Base-by-base conservation (phyloP, 2,329 filamentous ascomycete species). In the Fusarium sp. region DNA sequence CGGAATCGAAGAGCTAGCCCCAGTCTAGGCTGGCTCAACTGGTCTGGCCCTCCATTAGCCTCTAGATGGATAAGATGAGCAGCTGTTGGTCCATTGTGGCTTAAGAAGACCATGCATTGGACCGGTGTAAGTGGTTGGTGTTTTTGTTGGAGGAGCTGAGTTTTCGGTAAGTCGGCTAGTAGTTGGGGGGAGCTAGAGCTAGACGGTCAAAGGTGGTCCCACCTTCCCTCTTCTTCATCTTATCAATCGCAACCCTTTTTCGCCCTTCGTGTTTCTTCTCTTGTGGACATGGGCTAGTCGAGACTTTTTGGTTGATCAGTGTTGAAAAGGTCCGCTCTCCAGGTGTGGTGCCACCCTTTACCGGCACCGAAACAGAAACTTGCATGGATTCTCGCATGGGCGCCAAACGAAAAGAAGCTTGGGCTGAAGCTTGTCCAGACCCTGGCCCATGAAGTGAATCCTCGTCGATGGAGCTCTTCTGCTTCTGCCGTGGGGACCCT, bases 231-330 rank as follows among this genome's bases (percentile, higher is more conserved):
- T 64, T 68, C 66, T 65, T 61, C 71, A 76, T 78, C 76, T 76
- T 77, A 77, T 77, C 76, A 78, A 76, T 76, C 74, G 74, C 64
- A 62, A 40, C 52, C 66, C 34, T 40, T 62, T 50, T 56, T 42
- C 18, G 6, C 24, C 67, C 14, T 14, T 47, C 56, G 20, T 61
- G 38, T 64, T 57, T n/a, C 50, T 29, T 56, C 31, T 37, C 52
- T 56, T 14, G 7, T n/a, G 13, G 31, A 11, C 31, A 16, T 35
- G 9, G 45, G 22, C 13, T 24, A 20, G 20, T 24, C 34, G 10
- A 52, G 47, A 52, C 54, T 57, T n/a, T 34, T 34, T 34, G 31
- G 31, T 27, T 37, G 42, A 40, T 50, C 37, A 22, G 18, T 18
- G 22, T 24, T 27, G 22, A n/a, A 24, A 31, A 52, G 47, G 18